Evolutionary conservation across 2,329 filamentous ascomycete genomes (phyloP), one percentile per base, ranked within the genome.

Genomic region (Achaetomium macrosporum): DNA sequence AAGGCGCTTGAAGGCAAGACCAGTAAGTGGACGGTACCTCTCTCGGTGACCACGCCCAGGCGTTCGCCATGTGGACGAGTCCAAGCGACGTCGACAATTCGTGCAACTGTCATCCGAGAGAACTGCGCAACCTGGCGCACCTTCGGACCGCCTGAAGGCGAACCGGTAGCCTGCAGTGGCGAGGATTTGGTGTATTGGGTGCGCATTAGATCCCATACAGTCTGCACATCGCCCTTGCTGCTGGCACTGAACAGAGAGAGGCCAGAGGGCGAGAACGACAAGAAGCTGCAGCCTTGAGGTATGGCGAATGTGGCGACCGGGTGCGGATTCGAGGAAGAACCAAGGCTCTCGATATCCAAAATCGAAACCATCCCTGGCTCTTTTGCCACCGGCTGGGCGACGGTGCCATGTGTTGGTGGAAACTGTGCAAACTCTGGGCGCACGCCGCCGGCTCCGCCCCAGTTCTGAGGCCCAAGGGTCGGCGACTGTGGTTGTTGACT

Each of bases 21-120:
- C 59, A 96, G 85, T 41, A 97, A 81, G 70, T 99, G 93, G 11
- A 96, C 84, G 9, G 93, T 99, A n/a, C 92, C 90, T 61, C 91
- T 88, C 64, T 95, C 90, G 0, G 93, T 97, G 25, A 96, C 83
- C 71, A 99, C 84, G 1, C 91, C 92, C 37, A 95, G 73, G 54
- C 88, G 85, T 65, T 95, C 88, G 19, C 88, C 89, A 51, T 85
- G 84, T 3, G 88, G 88, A 50, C 82, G 79, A 1, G 87, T 86
- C 93, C 93, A 99, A 3, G 84, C 83, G 40, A 96, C 88, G 64
- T 96, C 92, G 19, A 96, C 81, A 51, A 97, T 89, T 50, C 88
- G 87, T 3, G 93, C 90, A 45, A 92, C 87, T 2, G 92, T 97
- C 81, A 96, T 87, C 39, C 93, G 84, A 17, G 89, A 88, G 65